phyloP scores from a whole-genome alignment of 2,329 filamentous ascomycete species.

The Phoma sp. region DNA sequence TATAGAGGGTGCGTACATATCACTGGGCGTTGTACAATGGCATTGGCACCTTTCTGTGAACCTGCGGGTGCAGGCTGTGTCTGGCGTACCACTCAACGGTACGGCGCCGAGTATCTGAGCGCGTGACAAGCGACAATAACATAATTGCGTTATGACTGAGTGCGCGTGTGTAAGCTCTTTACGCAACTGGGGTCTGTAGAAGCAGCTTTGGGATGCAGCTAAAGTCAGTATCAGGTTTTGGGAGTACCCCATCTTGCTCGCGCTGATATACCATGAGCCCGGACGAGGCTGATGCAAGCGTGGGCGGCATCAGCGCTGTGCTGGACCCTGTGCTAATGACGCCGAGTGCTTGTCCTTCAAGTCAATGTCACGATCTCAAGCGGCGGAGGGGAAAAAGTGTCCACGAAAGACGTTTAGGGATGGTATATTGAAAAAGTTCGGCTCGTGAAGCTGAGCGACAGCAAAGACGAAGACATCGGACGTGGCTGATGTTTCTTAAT shows the following conservation, averaged over 20 bases:
- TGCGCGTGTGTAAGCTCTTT: neutral
- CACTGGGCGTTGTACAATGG: neutral
- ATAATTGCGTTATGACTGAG: conserved; percentile 1
- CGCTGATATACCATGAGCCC: neutral
- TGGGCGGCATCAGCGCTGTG: neutral
- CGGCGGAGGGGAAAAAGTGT: neutral
- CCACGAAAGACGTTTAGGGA: neutral
- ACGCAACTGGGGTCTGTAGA: neutral
- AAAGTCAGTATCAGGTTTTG: neutral
- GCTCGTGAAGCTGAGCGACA: neutral
- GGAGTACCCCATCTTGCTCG: conserved; percentile 1
- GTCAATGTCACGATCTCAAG: neutral
- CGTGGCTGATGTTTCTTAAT: neutral
- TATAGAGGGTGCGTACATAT: neutral
- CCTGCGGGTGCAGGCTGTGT: neutral
- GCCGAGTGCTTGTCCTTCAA: neutral
- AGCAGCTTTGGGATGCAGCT: neutral
- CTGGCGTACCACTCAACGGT: neutral
- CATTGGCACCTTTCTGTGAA: neutral
- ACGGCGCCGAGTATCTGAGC: neutral
- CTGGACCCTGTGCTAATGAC: conserved; percentile 3
- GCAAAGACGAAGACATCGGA: neutral
- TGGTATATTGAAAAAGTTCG: neutral
- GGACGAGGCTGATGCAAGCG: neutral
- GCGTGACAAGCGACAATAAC: neutral